These are phyloP conservation scores for Phytophthora aleatoria DNA, from an alignment of 352 stramenopile species.

Conservation along the genomic window DNA sequence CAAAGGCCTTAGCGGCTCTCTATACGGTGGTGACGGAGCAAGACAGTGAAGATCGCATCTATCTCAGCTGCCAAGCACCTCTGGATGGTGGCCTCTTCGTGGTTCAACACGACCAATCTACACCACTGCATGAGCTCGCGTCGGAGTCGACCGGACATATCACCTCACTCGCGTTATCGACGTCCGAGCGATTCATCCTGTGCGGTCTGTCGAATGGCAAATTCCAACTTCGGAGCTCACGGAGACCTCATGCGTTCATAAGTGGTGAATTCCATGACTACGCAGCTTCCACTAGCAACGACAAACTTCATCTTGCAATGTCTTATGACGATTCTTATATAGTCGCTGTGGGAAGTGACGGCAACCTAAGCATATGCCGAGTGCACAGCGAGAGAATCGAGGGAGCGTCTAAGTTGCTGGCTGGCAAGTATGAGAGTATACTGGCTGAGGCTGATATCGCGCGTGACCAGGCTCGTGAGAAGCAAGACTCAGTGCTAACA, in stretches of 20 bases:
- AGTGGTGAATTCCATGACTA: slow-evolving; percentile 83
- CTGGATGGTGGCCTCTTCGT: slow-evolving; percentile 44
- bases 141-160: slow-evolving; percentile 44
- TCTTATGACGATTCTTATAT: slow-evolving; percentile 89
- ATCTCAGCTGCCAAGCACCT: slow-evolving; percentile 51
- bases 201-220: slow-evolving; percentile 80
- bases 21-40: slow-evolving; percentile 44
- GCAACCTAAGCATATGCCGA: slow-evolving; percentile 74
- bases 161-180: slow-evolving; percentile 46
- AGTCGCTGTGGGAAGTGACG: slow-evolving; percentile 70
- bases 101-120: slow-evolving; percentile 35
- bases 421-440: slow-evolving; percentile 41
- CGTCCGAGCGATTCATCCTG: slow-evolving; percentile 71
- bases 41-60: slow-evolving; percentile 37
- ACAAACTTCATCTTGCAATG: slow-evolving; percentile 43
- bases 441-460: slow-evolving; percentile 53
- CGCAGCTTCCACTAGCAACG: slow-evolving; percentile 12
- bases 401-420: slow-evolving; percentile 42
- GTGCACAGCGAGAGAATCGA: slow-evolving; percentile 65
- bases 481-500: slow-evolving; percentile 54
- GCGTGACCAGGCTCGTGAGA: slow-evolving; percentile 60
- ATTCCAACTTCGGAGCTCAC: slow-evolving; percentile 69
- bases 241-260: slow-evolving; percentile 66
- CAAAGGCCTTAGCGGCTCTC: slow-evolving; percentile 43
- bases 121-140: slow-evolving; percentile 48